phyloP scores from a whole-genome alignment of 805 yeast species.

The Saccharomycopsis sp. region DNA sequence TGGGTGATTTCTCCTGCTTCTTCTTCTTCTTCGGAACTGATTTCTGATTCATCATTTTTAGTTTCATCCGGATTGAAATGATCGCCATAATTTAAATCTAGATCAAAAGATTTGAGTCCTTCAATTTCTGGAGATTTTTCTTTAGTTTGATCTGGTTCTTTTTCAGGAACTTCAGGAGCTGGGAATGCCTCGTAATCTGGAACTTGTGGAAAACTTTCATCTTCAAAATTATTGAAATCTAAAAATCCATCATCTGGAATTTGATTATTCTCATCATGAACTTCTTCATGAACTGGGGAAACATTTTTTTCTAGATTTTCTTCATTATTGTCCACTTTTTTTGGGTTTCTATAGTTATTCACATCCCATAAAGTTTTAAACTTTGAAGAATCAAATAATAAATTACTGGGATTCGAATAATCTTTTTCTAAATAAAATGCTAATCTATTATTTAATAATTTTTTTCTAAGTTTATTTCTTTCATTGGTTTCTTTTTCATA shows the following conservation, averaged over 20 bases:
- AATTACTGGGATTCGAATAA: too few species aligned
- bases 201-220: too few species aligned
- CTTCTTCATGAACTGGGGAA: too few species aligned
- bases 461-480: background rate
- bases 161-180: too few species aligned
- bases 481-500: constrained; percentile 8
- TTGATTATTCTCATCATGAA: too few species aligned
- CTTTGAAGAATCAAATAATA: too few species aligned
- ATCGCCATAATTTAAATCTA: too few species aligned
- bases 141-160: background rate
- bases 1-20: too few species aligned
- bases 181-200: too few species aligned
- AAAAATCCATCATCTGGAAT: too few species aligned
- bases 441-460: background rate
- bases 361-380: constrained; percentile 13
- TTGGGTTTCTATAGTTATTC: background rate
- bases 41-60: background rate
- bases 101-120: constrained; percentile 20
- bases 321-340: background rate
- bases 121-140: background rate
- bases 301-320: too few species aligned
- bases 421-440: constrained; percentile 11
- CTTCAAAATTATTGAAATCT: background rate
- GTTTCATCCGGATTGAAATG: constrained; percentile 28
- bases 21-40: background rate